Conservation (phyloP, 2,329 filamentous ascomycete genomes). For the Hysterium pulicare region DNA sequence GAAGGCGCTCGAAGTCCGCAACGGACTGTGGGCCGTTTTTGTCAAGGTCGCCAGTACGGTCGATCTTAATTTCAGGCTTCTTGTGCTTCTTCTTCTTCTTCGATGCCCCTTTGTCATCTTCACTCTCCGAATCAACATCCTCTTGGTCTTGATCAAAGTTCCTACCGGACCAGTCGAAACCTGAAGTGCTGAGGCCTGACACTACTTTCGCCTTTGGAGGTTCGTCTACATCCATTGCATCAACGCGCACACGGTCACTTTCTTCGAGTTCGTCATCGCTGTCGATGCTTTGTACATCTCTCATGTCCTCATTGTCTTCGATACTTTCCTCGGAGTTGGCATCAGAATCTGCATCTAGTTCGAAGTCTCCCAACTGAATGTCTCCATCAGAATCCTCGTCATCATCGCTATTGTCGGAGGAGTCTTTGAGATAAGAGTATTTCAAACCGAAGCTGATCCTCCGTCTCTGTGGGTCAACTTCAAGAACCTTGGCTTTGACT, state of each 20-base stretch:
- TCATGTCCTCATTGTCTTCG: constrained; percentile 22
- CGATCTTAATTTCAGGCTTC: constrained; percentile 75
- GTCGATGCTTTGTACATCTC: constrained; percentile 30
- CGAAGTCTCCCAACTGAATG: constrained; percentile 47
- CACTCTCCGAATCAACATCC: constrained; percentile 49
- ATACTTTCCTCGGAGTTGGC: constrained; percentile 18
- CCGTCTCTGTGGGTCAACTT: constrained; percentile 69
- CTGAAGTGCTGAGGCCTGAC: constrained; percentile 65
- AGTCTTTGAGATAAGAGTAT: constrained; percentile 78
- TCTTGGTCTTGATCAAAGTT: constrained; percentile 53
- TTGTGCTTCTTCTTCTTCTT: constrained; percentile 72
- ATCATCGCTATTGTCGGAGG: constrained; percentile 51
- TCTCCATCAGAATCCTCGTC: constrained; percentile 43
- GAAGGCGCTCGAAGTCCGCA: constrained; percentile 88
- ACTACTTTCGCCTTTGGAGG: constrained; percentile 27
- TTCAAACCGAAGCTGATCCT: constrained; percentile 89
- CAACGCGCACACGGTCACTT: constrained; percentile 33
- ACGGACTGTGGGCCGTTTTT: constrained; percentile 82
- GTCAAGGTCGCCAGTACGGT: constrained; percentile 89
- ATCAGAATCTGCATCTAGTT: constrained; percentile 37
- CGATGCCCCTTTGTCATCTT: constrained; percentile 48
- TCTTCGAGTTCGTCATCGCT: constrained; percentile 40
- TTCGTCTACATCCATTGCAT: constrained; percentile 27
- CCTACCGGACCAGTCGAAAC: constrained; percentile 84
- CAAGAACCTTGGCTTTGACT: constrained; percentile 89